Percentiles rank a stretch among this genome's conserved stretches.
Evolutionary conservation across 1,284 basidiomycete species (phyloP).

Genomic region (Inonotus obliquus): DNA sequence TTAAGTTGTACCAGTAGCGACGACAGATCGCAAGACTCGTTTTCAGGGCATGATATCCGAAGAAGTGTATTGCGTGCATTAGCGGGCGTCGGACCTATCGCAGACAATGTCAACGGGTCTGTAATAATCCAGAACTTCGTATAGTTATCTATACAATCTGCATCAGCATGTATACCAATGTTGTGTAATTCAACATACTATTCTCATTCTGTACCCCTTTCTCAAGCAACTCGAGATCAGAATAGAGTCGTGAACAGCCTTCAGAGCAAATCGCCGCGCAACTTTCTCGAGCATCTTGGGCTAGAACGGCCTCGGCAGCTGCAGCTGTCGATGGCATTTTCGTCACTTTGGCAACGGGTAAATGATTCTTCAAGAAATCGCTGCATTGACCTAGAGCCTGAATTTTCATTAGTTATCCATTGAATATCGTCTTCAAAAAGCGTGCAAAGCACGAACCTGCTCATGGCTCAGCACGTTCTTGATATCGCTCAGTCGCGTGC

Average conservation of each 20-base stretch:
- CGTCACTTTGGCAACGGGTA: conserved; percentile 48
- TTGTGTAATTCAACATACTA: conserved; percentile 34
- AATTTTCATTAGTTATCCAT: conserved; percentile 3
- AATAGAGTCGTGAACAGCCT: conserved; percentile 52
- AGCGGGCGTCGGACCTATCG: conserved; percentile 21
- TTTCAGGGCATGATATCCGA: neutral
- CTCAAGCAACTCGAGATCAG: conserved; percentile 49
- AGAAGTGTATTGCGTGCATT: neutral
- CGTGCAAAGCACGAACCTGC: conserved; percentile 48
- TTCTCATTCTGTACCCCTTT: conserved; percentile 60
- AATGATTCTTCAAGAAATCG: conserved; percentile 45
- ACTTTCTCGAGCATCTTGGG: conserved; percentile 27
- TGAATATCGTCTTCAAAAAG: neutral
- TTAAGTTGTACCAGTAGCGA: conserved; percentile 23
- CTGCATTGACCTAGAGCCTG: conserved; percentile 78
- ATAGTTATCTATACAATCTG: conserved; percentile 44
- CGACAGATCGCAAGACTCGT: conserved; percentile 1
- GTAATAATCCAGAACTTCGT: conserved; percentile 61
- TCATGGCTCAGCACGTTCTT: conserved; percentile 66
- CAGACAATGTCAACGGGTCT: conserved; percentile 27
- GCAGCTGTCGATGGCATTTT: conserved; percentile 64
- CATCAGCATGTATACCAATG: neutral
- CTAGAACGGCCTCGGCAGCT: conserved; percentile 52
- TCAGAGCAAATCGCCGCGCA: conserved; percentile 70
- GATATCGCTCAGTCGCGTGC: conserved; percentile 48